A percentile compares a stretch with the other conserved stretches of the same genome.
phyloP scores from a whole-genome alignment of 1,139 yeast species.

The Hansenula lynferdii region DNA sequence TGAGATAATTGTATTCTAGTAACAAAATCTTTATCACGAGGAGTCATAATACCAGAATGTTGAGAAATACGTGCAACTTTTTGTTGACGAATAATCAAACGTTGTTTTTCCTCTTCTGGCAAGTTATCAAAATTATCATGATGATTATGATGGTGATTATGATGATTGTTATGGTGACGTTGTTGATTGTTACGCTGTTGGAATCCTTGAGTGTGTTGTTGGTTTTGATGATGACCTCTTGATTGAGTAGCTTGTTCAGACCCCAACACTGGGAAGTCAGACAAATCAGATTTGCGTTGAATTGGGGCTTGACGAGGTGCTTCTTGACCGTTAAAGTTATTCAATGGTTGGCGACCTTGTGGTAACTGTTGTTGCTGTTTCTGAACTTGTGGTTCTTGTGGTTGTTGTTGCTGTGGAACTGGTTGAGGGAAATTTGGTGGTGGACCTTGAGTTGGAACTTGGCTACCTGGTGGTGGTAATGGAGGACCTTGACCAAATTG shows the following conservation, averaged over 20 bases:
- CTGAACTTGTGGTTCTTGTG: conserved; percentile 14
- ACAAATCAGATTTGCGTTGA: conserved; percentile 30
- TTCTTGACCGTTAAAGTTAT: no score
- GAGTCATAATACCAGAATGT: conserved; percentile 93
- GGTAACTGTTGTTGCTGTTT: conserved; percentile 15
- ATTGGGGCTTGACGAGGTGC: background rate
- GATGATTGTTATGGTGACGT: conserved; percentile 23
- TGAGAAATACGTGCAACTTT: conserved; percentile 76
- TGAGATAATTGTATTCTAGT: conserved; percentile 93
- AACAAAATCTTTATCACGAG: conserved; percentile 93
- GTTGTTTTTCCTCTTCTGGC: conserved; percentile 47
- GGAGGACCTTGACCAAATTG: conserved; percentile 9
- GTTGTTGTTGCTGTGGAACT: conserved; percentile 17
- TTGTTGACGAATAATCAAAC: conserved; percentile 66
- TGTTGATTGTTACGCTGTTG: conserved; percentile 6
- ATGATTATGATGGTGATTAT: conserved; percentile 24
- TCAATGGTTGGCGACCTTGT: conserved; percentile 4
- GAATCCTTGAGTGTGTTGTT: conserved; percentile 15
- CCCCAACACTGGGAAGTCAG: conserved; percentile 49
- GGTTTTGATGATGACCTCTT: conserved; percentile 22
- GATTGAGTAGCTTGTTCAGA: conserved; percentile 30
- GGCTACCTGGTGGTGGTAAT: conserved; percentile 19
- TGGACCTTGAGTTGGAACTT: conserved; percentile 8
- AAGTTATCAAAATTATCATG: conserved; percentile 26
- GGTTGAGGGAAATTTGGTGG: conserved; percentile 11